Conservation (phyloP, 495 filamentous ascomycete genomes). For the Neurospora tetraspora region DNA sequence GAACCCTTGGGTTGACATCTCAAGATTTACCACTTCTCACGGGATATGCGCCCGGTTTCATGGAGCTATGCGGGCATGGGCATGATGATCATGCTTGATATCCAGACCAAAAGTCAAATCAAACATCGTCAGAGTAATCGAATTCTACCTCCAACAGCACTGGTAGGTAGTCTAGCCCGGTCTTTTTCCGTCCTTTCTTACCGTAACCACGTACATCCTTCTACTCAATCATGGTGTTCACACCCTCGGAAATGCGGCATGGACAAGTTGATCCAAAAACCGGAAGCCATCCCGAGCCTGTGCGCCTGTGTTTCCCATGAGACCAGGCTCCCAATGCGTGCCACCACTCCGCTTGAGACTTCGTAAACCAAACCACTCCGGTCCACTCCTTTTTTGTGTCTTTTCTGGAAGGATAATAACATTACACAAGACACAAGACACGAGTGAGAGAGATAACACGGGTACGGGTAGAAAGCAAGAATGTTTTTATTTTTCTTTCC, state of each 20-base stretch:
- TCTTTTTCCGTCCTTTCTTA: neutral
- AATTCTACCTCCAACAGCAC: neutral
- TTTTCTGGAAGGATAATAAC: neutral
- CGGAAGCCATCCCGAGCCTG: neutral
- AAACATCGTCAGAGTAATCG: neutral
- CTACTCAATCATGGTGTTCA: neutral
- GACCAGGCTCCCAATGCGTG: neutral
- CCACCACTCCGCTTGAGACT: neutral
- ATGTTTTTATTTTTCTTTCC: neutral
- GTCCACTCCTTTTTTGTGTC: neutral
- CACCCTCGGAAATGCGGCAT: neutral
- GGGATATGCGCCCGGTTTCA: neutral
- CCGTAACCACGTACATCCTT: neutral
- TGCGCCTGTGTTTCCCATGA: neutral
- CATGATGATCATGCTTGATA: neutral
- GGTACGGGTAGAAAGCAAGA: neutral
- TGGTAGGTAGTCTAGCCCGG: neutral
- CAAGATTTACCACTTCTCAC: neutral
- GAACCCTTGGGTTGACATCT: neutral
- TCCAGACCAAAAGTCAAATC: neutral
- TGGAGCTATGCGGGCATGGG: neutral
- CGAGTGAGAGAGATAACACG: neutral
- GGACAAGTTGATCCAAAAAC: neutral
- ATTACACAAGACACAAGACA: neutral
- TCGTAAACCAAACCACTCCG: neutral